These are phyloP conservation scores for Sphagnurus paluster DNA, from an alignment of 1,284 basidiomycete genomes.

Conservation along the genomic window DNA sequence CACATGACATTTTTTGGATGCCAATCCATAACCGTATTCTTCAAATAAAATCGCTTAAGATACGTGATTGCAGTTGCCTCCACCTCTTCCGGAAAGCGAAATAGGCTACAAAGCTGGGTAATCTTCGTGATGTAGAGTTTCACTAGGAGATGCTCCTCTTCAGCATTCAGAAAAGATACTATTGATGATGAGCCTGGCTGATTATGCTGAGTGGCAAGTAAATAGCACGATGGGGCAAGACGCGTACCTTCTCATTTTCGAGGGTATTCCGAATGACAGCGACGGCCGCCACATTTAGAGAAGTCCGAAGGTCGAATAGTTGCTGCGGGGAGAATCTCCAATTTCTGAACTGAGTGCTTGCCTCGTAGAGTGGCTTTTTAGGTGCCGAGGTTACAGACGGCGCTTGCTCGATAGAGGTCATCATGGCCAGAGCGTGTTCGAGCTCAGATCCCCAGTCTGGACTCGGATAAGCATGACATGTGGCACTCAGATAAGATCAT, in stretches of 20 bases:
- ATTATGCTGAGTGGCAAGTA: constrained; percentile 12
- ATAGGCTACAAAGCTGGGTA: constrained; percentile 81
- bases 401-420: neutral
- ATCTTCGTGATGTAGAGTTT: constrained; percentile 89
- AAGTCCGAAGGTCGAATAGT: constrained; percentile 57
- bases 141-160: constrained; percentile 88
- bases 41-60: constrained; percentile 95
- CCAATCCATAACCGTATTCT: constrained; percentile 99
- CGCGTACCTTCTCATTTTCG: constrained; percentile 75
- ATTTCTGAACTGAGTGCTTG: constrained; percentile 83
- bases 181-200: constrained; percentile 68
- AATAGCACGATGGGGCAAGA: constrained; percentile 6
- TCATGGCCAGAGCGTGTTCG: neutral
- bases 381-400: neutral
- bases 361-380: constrained; percentile 59
- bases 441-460: no score
- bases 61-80: constrained; percentile 92
- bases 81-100: constrained; percentile 89
- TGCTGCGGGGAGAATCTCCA: constrained; percentile 83
- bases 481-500: no score
- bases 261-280: constrained; percentile 73
- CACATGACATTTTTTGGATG: constrained; percentile 99
- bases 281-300: constrained; percentile 76
- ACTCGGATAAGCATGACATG: no score
- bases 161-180: constrained; percentile 73